phyloP scores from a whole-genome alignment of 805 yeast species.

The Pachysolen tannophilus region DNA sequence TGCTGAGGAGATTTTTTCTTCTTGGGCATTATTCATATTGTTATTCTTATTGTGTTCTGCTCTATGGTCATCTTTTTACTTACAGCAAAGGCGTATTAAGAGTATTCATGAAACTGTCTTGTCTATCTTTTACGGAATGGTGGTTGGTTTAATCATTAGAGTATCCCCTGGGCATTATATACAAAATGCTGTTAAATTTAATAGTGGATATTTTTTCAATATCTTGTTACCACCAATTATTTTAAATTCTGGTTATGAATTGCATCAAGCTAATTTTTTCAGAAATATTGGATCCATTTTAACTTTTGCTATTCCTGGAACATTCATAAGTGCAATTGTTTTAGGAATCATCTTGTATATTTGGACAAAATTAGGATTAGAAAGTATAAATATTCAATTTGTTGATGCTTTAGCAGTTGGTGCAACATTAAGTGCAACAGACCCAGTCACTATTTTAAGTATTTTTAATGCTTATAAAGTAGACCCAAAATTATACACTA shows the following conservation, averaged over 20 bases:
- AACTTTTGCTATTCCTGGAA: constrained; percentile 95
- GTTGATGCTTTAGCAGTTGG: constrained; percentile 98
- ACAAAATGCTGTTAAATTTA: constrained; percentile 94
- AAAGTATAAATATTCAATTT: constrained; percentile 79
- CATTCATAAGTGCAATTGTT: constrained; percentile 85
- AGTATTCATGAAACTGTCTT: constrained; percentile 97
- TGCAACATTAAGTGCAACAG: constrained; percentile 96
- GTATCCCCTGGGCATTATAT: constrained; percentile 94
- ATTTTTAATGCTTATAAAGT: constrained; percentile 97
- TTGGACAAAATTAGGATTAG: constrained; percentile 90
- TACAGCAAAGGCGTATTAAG: constrained; percentile 85
- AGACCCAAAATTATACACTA: constrained; percentile 94
- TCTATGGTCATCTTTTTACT: constrained; percentile 88
- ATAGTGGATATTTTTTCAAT: constrained; percentile 90
- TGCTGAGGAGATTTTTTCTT: constrained; percentile 89
- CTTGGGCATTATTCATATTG: constrained; percentile 94
- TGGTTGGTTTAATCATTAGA: constrained; percentile 86
- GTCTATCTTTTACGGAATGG: constrained; percentile 94
- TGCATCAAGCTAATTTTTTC: constrained; percentile 93
- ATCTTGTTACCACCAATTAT: constrained; percentile 93
- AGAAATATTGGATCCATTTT: constrained; percentile 84
- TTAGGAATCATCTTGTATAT: constrained; percentile 80
- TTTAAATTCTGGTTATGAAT: constrained; percentile 90
- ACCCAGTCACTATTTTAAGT: constrained; percentile 94
- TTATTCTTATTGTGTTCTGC: constrained; percentile 77